phyloP scores from a whole-genome alignment of 169 alveolate species.

The Plasmodium blacklocki region DNA sequence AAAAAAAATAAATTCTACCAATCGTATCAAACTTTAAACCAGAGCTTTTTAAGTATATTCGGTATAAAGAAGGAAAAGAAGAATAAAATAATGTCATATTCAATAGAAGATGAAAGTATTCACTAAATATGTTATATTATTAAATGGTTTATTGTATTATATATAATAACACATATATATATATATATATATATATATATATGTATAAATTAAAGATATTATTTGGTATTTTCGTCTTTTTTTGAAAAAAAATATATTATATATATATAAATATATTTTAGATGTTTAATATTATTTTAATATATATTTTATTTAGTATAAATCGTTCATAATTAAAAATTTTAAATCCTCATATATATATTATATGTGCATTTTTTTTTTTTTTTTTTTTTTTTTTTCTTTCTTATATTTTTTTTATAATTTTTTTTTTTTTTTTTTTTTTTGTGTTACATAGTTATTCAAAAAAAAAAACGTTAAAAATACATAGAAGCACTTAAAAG shows the following conservation, averaged over 20 bases:
- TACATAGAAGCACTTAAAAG: too few species aligned
- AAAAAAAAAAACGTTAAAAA: too few species aligned
- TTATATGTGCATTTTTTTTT: too few species aligned
- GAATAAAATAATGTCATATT: slow-evolving; percentile 5
- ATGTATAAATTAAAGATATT: too few species aligned
- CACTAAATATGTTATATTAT: not conserved
- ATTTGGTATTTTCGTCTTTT: too few species aligned
- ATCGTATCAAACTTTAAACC: slow-evolving; percentile 71
- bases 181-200: not conserved
- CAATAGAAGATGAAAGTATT: slow-evolving; percentile 17
- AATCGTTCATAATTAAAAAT: too few species aligned
- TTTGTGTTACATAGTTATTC: too few species aligned
- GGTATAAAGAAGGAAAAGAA: slow-evolving; percentile 61
- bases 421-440: too few species aligned
- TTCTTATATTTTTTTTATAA: too few species aligned
- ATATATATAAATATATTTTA: slow-evolving; percentile 3
- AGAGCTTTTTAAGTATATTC: slow-evolving; percentile 62
- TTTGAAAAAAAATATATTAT: not conserved
- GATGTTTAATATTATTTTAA: not conserved
- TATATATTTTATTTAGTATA: too few species aligned
- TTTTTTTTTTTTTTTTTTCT: too few species aligned
- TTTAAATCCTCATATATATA: too few species aligned
- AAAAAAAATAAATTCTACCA: slow-evolving; percentile 62
- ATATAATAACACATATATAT: not conserved
- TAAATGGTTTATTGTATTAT: not conserved